These are phyloP conservation scores for Trichomonas vaginalis DNA, from an alignment of 208 protist genomes.

Conservation along the genomic window DNA sequence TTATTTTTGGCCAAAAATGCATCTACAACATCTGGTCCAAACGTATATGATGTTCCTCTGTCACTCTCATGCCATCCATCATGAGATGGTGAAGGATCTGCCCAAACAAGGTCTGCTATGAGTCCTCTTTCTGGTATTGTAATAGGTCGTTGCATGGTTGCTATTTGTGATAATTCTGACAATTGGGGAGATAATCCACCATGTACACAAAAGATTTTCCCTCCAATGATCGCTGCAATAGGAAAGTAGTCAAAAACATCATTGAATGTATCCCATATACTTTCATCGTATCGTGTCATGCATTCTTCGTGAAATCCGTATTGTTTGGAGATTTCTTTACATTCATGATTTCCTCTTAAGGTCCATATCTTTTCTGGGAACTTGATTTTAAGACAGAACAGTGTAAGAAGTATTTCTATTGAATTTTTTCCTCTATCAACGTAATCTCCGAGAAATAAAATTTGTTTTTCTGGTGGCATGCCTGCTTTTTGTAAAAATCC, in stretches of 20 bases:
- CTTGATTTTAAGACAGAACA: constrained; percentile 65
- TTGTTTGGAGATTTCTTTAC: constrained; percentile 74
- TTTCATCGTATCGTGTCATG: not conserved
- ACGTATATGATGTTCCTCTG: constrained; percentile 88
- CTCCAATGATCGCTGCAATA: constrained; percentile 50
- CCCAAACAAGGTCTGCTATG: constrained; percentile 95
- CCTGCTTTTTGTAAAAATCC: not conserved
- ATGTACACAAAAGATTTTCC: constrained; percentile 85
- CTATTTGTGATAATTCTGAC: not conserved
- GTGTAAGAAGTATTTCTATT: constrained; percentile 69
- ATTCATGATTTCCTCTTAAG: constrained; percentile 91
- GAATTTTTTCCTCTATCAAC: constrained; percentile 22
- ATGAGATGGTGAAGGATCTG: constrained; percentile 77
- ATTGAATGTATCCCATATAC: not conserved
- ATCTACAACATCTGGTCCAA: constrained; percentile 87
- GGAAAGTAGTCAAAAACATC: not conserved
- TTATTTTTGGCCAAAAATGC: constrained; percentile 92
- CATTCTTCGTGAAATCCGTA: not conserved
- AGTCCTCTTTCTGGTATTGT: constrained; percentile 46
- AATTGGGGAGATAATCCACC: constrained; percentile 26
- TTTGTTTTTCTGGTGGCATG: not conserved
- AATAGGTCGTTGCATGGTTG: not conserved
- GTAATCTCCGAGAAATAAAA: not conserved
- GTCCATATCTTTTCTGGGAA: constrained; percentile 79
- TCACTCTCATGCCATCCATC: constrained; percentile 81